Evolutionary conservation across 805 yeast species (phyloP).

Genomic region (Priceomyces castillae): DNA sequence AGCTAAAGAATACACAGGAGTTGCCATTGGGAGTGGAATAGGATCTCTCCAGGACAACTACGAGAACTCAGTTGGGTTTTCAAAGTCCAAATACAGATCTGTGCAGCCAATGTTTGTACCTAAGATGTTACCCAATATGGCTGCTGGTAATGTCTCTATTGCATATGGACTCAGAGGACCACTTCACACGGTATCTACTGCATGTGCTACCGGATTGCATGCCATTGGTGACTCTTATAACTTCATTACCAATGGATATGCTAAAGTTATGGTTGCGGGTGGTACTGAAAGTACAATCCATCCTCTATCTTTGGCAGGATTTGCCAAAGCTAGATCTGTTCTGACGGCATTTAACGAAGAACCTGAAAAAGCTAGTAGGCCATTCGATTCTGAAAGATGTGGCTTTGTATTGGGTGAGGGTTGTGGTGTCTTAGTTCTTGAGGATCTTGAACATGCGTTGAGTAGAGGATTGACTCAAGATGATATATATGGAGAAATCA

Average conservation of each 20-base stretch:
- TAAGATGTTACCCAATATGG: constrained; percentile 82
- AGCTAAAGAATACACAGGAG: constrained; percentile 52
- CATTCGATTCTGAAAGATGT: constrained; percentile 73
- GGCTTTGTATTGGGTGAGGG: constrained; percentile 98
- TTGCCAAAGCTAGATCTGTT: constrained; percentile 83
- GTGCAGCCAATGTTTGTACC: constrained; percentile 89
- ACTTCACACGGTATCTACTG: constrained; percentile 84
- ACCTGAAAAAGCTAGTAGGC: constrained; percentile 73
- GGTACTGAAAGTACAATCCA: constrained; percentile 86
- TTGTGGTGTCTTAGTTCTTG: constrained; percentile 75
- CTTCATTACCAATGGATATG: constrained; percentile 74
- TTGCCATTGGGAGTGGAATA: constrained; percentile 89
- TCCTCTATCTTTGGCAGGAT: constrained; percentile 86
- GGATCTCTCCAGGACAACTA: constrained; percentile 79
- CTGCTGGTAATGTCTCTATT: constrained; percentile 87
- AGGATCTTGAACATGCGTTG: constrained; percentile 72
- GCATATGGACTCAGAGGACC: constrained; percentile 78
- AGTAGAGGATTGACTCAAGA: constrained; percentile 50
- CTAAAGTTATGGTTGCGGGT: constrained; percentile 90
- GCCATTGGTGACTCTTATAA: constrained; percentile 90
- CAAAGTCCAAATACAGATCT: constrained; percentile 51
- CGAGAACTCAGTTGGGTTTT: constrained; percentile 56
- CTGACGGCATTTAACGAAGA: constrained; percentile 58
- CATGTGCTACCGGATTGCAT: constrained; percentile 96
- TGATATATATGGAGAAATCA: constrained; percentile 72